These are phyloP conservation scores for Aspergillus ochraceoroseus DNA, from an alignment of 2,329 filamentous ascomycete genomes.

Conservation along the genomic window DNA sequence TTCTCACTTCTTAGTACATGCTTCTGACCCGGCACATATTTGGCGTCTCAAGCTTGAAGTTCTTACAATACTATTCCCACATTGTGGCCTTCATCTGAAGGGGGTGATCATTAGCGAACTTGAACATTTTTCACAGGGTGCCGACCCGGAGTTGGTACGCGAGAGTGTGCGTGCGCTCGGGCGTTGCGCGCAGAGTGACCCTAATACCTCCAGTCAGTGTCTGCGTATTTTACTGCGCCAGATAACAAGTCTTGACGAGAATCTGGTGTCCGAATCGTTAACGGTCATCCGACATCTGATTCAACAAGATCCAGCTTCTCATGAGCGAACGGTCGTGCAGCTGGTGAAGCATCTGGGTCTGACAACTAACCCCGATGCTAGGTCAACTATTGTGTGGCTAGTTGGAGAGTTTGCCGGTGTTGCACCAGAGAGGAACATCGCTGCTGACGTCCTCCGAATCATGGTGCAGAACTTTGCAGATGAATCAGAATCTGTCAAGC, in stretches of 20 bases:
- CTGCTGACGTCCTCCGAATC: constrained; percentile 84
- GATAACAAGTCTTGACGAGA: constrained; percentile 81
- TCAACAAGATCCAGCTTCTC: constrained; percentile 76
- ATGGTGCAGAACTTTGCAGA: constrained; percentile 76
- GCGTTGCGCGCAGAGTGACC: constrained; percentile 77
- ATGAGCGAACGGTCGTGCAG: constrained; percentile 78
- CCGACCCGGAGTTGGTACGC: constrained; percentile 71
- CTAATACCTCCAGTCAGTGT: constrained; percentile 68
- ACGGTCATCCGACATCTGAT: constrained; percentile 95
- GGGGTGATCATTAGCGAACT: constrained; percentile 86
- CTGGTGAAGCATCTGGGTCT: constrained; percentile 88
- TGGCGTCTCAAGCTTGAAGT: constrained; percentile 92
- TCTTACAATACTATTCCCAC: constrained; percentile 82
- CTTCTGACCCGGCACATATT: constrained; percentile 71
- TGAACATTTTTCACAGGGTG: constrained; percentile 79
- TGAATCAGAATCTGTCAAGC: constrained; percentile 79
- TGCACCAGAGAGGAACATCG: constrained; percentile 79
- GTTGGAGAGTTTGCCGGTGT: constrained; percentile 87
- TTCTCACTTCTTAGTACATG: constrained; percentile 81
- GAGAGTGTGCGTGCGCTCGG: constrained; percentile 92
- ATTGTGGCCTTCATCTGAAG: constrained; percentile 69
- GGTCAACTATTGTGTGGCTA: constrained; percentile 95
- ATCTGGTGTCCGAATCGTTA: constrained; percentile 82
- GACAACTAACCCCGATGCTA: constrained; percentile 77
- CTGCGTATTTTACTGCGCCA: constrained; percentile 77